Conservation (phyloP, 371 early-diverging fungal species). For the Basidiobolus meristosporus region DNA sequence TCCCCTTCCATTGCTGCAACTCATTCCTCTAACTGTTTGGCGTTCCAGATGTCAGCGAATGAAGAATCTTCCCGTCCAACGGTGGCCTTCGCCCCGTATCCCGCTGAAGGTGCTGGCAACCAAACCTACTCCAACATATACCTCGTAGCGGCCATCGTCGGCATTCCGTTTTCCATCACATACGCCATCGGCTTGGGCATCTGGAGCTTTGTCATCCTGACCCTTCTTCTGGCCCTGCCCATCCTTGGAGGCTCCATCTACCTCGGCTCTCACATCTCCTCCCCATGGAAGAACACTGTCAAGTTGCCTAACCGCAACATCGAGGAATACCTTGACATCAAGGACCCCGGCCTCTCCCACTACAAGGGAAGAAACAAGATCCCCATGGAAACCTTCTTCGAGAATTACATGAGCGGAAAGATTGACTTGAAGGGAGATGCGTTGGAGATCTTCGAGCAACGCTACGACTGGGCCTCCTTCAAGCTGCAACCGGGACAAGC, state of each 20-base stretch:
- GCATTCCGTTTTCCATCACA: slow-evolving; percentile 34
- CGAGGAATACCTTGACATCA: slow-evolving; percentile 73
- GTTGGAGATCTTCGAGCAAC: slow-evolving; percentile 69
- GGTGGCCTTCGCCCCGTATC: too few species aligned
- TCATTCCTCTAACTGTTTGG: too few species aligned
- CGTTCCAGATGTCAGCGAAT: too few species aligned
- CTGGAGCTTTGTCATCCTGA: slow-evolving; percentile 32
- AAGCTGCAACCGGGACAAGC: slow-evolving; percentile 63
- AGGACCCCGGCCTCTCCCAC: slow-evolving; percentile 49
- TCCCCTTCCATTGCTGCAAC: too few species aligned
- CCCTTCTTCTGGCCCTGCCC: slow-evolving; percentile 28
- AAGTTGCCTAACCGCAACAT: slow-evolving; percentile 58
- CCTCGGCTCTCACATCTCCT: slow-evolving; percentile 37
- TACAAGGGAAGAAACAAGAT: slow-evolving; percentile 72
- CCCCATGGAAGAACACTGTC: slow-evolving; percentile 45
- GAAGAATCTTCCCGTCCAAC: too few species aligned
- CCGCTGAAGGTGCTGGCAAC: too few species aligned
- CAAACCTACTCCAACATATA: too few species aligned
- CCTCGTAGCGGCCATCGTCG: too few species aligned
- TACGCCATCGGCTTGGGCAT: slow-evolving; percentile 31
- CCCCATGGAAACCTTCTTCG: slow-evolving; percentile 91
- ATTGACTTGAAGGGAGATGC: slow-evolving; percentile 81
- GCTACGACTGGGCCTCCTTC: slow-evolving; percentile 90
- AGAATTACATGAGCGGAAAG: slow-evolving; percentile 86
- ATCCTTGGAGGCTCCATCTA: slow-evolving; percentile 38